Base-by-base conservation (phyloP, 23 red algal genomes). In the Cyanidium caldarium region DNA sequence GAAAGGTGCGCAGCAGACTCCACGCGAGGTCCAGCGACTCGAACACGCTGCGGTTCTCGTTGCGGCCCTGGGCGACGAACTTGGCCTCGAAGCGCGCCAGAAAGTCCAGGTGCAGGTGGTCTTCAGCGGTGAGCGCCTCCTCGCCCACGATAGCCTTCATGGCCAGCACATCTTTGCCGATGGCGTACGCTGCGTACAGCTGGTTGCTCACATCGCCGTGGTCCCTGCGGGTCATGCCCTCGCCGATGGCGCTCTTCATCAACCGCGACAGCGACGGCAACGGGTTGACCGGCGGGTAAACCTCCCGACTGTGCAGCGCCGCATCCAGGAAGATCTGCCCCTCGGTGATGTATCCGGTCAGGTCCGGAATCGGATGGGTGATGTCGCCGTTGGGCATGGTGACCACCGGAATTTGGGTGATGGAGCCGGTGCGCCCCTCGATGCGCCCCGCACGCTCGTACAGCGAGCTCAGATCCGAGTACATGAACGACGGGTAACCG, bases 331-430 rank as follows among this genome's bases (percentile, higher is more conserved):
- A 95, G 58, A 95, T 95, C 68, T 95, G 90, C 38, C 90, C 90
- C 78, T 95, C 90, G 1, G 90, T 95, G 57, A 95, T 95, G 72
- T 95, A 95, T 30, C 90, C 90, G 39, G 90, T 87, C 17, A 95
- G 83, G 82, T 87, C 90, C 29, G 90, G 90, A 65, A 95, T 87
- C 7, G 83, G 90, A 80, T 95, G 83, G 0, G 90, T 95, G 34
- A 95, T 95, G 69, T 95, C 90, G 44, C 86, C 89, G 77, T 95
- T 95, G 39, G 83, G 90, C 90, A 95, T 95, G 30, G 90, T 83
- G 28, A 95, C 65, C 51, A 95, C 87, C 33, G 90, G 90, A 20
- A 95, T 72, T 75, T 86, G 82, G 39, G 82, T 86, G 40, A 95
- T 87, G 33, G 83, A 87, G 35, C 82, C 90, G 3, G 83, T 78